Conservation (phyloP, 2,329 filamentous ascomycete species). For the Orbilia quercus region DNA sequence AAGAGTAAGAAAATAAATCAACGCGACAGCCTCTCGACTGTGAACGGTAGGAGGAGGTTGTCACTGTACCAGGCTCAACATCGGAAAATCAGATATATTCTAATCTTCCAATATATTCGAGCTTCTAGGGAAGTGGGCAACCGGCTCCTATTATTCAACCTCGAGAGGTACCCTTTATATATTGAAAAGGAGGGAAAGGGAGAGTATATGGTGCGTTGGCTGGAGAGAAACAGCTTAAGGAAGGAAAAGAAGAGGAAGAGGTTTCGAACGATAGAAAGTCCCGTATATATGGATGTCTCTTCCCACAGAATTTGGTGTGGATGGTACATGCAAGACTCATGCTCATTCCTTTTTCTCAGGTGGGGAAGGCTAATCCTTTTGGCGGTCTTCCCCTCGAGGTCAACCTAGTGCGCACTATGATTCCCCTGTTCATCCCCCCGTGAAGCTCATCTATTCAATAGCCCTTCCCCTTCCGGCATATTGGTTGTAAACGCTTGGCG, state of each 20-base stretch:
- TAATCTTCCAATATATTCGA: slow-evolving; percentile 27
- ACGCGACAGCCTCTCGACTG: slow-evolving; percentile 56
- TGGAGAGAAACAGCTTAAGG: slow-evolving; percentile 57
- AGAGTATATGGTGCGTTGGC: slow-evolving; percentile 52
- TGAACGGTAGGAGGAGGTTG: slow-evolving; percentile 33
- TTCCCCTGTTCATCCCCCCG: slow-evolving; percentile 15
- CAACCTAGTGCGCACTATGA: slow-evolving; percentile 25
- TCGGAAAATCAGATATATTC: slow-evolving; percentile 47
- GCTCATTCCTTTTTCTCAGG: slow-evolving; percentile 44
- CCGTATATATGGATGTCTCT: slow-evolving; percentile 43
- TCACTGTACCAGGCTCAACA: slow-evolving; percentile 48
- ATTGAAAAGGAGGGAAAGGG: slow-evolving; percentile 56
- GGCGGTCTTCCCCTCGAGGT: slow-evolving; percentile 24
- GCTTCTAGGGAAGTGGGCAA: slow-evolving; percentile 35
- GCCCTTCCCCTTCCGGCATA: slow-evolving; percentile 42
- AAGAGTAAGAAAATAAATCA: slow-evolving; percentile 40
- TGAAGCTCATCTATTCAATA: slow-evolving; percentile 26
- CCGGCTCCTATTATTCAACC: slow-evolving; percentile 44
- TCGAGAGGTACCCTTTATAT: slow-evolving; percentile 56
- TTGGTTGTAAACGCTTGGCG: slow-evolving; percentile 33
- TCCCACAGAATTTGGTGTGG: slow-evolving; percentile 23
- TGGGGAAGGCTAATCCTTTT: slow-evolving; percentile 48
- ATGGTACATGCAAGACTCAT: slow-evolving; percentile 53
- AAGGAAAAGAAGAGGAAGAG: slow-evolving; percentile 44
- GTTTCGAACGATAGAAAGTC: slow-evolving; percentile 51